These are phyloP conservation scores for Xylaria grammica DNA, from an alignment of 495 filamentous ascomycete genomes.

Conservation along the genomic window DNA sequence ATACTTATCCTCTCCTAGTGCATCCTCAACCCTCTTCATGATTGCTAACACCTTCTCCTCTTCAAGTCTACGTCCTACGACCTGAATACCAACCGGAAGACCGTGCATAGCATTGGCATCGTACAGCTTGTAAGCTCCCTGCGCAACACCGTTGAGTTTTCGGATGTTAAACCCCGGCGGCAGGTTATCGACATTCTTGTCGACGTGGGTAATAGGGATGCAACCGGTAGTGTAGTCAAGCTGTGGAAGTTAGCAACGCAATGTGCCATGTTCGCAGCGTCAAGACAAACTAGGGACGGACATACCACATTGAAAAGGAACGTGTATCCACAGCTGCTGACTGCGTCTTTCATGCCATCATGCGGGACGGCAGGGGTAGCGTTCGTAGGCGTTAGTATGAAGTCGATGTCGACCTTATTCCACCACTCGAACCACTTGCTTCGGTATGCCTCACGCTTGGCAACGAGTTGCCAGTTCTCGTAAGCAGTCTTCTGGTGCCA, in stretches of 20 bases:
- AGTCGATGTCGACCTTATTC: constrained; percentile 72
- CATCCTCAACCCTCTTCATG: constrained; percentile 79
- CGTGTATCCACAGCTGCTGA: constrained; percentile 91
- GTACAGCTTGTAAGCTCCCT: constrained; percentile 87
- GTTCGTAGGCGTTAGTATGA: constrained; percentile 84
- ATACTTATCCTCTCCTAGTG: constrained; percentile 72
- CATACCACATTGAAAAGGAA: constrained; percentile 89
- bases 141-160: constrained; percentile 76
- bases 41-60: constrained; percentile 91
- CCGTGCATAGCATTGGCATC: constrained; percentile 84
- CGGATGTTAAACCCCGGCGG: constrained; percentile 61
- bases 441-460: constrained; percentile 76
- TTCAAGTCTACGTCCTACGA: constrained; percentile 82
- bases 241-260: constrained; percentile 36
- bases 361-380: constrained; percentile 90
- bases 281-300: constrained; percentile 3
- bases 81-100: constrained; percentile 83
- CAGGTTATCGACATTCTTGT: constrained; percentile 69
- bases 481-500: constrained; percentile 73
- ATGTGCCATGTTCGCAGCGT: background rate
- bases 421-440: constrained; percentile 83
- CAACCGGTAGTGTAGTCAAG: constrained; percentile 89
- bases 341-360: constrained; percentile 82
- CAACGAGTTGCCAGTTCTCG: constrained; percentile 83
- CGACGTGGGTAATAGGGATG: constrained; percentile 85